Conservation (phyloP, 257 asterid genomes). For the Leonotis leonurus region DNA sequence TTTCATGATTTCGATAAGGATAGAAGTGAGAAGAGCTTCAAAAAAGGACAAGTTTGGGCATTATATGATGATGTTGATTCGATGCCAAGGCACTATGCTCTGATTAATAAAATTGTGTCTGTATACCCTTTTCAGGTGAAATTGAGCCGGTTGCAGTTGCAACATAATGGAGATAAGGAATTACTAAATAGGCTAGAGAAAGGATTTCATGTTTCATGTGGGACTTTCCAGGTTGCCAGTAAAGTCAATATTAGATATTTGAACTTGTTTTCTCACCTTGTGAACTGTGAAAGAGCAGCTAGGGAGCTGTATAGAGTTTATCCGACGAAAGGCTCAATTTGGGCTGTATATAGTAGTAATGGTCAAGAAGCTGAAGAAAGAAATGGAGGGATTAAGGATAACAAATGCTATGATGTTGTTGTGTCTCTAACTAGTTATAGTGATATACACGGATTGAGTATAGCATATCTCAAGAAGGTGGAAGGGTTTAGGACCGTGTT, state of each 20-base stretch:
- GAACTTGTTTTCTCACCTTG: conserved; percentile 66
- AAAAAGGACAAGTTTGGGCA: conserved; percentile 95
- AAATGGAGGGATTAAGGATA: conserved; percentile 16
- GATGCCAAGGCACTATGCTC: conserved; percentile 81
- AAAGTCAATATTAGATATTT: conserved; percentile 37
- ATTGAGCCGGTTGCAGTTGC: conserved; percentile 56
- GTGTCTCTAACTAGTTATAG: conserved; percentile 55
- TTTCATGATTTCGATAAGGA: conserved; percentile 71
- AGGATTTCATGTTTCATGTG: conserved; percentile 55
- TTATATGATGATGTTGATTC: conserved; percentile 67
- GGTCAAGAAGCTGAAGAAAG: conserved; percentile 21
- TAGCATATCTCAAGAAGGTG: conserved; percentile 68
- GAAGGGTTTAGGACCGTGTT: conserved; percentile 60
- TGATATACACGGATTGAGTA: conserved; percentile 60
- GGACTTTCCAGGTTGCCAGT: conserved; percentile 57
- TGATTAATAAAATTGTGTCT: conserved; percentile 53
- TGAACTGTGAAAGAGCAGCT: conserved; percentile 64
- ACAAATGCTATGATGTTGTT: conserved; percentile 38
- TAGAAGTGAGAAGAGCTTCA: conserved; percentile 59
- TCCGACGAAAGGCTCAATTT: conserved; percentile 80
- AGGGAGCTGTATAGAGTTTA: conserved; percentile 57
- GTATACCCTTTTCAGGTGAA: conserved; percentile 61
- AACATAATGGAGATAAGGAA: conserved; percentile 33
- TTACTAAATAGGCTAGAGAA: conserved; percentile 31
- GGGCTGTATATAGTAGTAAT: conserved; percentile 52